These are phyloP conservation scores for Lyophyllum atratum DNA, from an alignment of 768 basidiomycete genomes.

Conservation along the genomic window DNA sequence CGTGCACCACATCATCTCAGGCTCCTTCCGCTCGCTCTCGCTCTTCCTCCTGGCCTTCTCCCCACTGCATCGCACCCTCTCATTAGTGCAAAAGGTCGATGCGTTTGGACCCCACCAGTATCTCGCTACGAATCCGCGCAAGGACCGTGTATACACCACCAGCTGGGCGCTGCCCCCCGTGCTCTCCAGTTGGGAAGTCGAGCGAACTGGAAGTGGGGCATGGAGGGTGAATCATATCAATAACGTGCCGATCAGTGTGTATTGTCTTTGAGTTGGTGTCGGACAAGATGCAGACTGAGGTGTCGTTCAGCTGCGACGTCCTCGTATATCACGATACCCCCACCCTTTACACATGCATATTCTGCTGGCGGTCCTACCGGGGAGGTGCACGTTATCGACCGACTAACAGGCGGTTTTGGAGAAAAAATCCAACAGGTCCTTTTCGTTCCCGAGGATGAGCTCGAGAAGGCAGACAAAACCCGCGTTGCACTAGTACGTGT, in stretches of 20 bases:
- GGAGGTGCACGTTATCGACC: slow-evolving; percentile 43
- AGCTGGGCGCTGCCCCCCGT: slow-evolving; percentile 51
- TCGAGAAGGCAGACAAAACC: slow-evolving; percentile 51
- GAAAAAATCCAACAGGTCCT: slow-evolving; percentile 47
- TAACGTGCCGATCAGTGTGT: slow-evolving; percentile 46
- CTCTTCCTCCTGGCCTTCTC: slow-evolving; percentile 53
- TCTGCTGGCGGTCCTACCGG: slow-evolving; percentile 54
- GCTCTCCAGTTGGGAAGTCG: slow-evolving; percentile 47
- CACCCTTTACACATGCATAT: slow-evolving; percentile 49
- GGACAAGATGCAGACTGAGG: neutral
- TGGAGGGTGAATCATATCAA: slow-evolving; percentile 42
- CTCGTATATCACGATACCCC: slow-evolving; percentile 51
- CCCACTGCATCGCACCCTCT: slow-evolving; percentile 38
- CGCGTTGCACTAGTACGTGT: slow-evolving; percentile 44
- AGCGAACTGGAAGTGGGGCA: slow-evolving; percentile 21
- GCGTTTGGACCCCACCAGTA: slow-evolving; percentile 57
- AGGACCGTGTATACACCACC: slow-evolving; percentile 44
- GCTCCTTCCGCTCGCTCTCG: slow-evolving; percentile 54
- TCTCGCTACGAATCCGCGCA: slow-evolving; percentile 38
- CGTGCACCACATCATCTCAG: slow-evolving; percentile 42
- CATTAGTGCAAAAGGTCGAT: slow-evolving; percentile 40
- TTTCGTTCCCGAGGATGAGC: slow-evolving; percentile 44
- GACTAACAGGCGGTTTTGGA: slow-evolving; percentile 38
- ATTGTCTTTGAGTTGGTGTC: neutral
- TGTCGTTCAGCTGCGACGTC: slow-evolving; percentile 47